Percentiles rank a stretch among this genome's conserved stretches.
Conservation (phyloP, 1,139 yeast species). For the Arxiozyma telluris region DNA sequence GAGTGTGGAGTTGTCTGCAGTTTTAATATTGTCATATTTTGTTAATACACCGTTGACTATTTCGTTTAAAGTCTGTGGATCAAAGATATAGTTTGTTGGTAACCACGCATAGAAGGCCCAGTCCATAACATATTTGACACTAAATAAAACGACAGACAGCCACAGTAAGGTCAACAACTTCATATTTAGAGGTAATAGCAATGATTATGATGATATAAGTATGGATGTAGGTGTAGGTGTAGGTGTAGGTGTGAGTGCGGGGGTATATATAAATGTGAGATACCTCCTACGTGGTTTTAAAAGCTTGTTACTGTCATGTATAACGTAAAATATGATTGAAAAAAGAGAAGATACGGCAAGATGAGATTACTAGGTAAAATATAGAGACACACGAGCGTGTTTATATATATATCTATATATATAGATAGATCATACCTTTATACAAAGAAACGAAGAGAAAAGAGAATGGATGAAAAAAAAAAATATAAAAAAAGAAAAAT, state of each 20-base stretch:
- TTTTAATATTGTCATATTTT: constrained; percentile 35
- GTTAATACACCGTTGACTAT: constrained; percentile 45
- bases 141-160: constrained; percentile 14
- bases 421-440: neutral
- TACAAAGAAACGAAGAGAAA: neutral
- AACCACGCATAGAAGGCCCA: constrained; percentile 52
- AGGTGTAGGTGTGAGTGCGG: too few relatives aligned
- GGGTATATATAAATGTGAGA: too few relatives aligned
- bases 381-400: too few relatives aligned
- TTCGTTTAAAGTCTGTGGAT: constrained; percentile 38
- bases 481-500: too few relatives aligned
- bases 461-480: neutral
- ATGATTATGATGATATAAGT: too few relatives aligned
- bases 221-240: neutral
- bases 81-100: constrained; percentile 52
- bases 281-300: too few relatives aligned
- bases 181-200: constrained; percentile 9
- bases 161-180: constrained; percentile 24
- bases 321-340: neutral
- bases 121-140: constrained; percentile 30
- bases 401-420: too few relatives aligned
- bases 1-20: constrained; percentile 4
- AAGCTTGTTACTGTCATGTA: too few relatives aligned
- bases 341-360: too few relatives aligned
- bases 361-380: too few relatives aligned